Evolutionary conservation across 179 eudicot species (phyloP).

Genomic region (Spergularia azorica): DNA sequence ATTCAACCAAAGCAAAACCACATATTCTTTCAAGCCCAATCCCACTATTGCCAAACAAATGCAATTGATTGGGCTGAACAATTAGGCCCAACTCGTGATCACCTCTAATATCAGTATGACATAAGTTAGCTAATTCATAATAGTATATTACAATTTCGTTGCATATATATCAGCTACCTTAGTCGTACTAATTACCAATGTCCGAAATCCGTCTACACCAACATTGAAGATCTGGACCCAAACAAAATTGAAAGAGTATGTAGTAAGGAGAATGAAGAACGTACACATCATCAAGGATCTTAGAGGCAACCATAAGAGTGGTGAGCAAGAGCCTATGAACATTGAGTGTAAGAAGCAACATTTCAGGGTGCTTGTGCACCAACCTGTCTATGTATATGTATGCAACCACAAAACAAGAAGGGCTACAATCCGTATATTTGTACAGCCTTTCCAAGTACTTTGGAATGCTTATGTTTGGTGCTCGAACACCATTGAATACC

Average conservation of each 20-base stretch:
- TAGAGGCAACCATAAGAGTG: constrained; percentile 81
- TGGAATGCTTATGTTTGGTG: constrained; percentile 70
- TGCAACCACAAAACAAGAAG: constrained; percentile 89
- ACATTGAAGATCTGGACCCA: not conserved
- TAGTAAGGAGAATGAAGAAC: constrained; percentile 21
- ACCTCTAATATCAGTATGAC: no score
- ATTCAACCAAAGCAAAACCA: no score
- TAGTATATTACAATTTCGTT: no score
- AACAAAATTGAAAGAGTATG: not conserved
- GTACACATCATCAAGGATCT: constrained; percentile 92
- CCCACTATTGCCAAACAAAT: no score
- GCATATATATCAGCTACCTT: no score
- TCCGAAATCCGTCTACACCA: no score
- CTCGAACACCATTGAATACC: constrained; percentile 72
- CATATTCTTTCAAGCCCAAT: no score
- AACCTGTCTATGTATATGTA: constrained; percentile 83
- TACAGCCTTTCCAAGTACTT: constrained; percentile 89
- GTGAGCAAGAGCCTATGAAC: constrained; percentile 86
- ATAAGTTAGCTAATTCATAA: no score
- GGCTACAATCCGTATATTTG: constrained; percentile 86
- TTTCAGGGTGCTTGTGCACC: constrained; percentile 69
- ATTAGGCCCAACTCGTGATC: no score
- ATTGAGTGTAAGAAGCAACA: constrained; percentile 71
- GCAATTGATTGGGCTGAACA: no score
- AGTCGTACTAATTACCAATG: no score